These are phyloP conservation scores for Phytopythium helicoides DNA, from an alignment of 352 stramenopile species.

Conservation along the genomic window DNA sequence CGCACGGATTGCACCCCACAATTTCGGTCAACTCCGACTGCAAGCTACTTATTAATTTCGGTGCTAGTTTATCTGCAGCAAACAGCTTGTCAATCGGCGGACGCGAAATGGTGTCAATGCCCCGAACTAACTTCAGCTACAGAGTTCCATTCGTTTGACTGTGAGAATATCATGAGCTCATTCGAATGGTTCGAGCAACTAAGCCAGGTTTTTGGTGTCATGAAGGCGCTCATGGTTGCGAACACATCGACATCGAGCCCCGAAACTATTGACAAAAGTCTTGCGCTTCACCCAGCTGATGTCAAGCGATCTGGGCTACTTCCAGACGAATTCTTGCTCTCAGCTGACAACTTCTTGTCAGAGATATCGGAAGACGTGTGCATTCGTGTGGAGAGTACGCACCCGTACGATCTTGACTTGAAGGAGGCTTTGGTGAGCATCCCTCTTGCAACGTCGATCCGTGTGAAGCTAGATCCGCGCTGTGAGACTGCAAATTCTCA, in stretches of 20 bases:
- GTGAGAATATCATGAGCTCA: slow-evolving; percentile 79
- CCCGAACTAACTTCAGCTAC: slow-evolving; percentile 67
- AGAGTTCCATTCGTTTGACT: slow-evolving; percentile 81
- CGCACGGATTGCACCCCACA: slow-evolving; percentile 59
- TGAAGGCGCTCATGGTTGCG: slow-evolving; percentile 73
- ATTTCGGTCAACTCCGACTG: slow-evolving; percentile 75
- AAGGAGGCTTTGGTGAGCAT: slow-evolving; percentile 81
- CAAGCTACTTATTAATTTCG: slow-evolving; percentile 78
- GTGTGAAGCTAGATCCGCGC: slow-evolving; percentile 67
- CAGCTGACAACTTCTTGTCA: slow-evolving; percentile 85
- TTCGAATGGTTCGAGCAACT: slow-evolving; percentile 89
- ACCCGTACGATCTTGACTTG: slow-evolving; percentile 82
- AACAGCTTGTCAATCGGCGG: slow-evolving; percentile 19
- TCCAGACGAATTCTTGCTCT: slow-evolving; percentile 86
- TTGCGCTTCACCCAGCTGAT: neutral
- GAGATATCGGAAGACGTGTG: slow-evolving; percentile 84
- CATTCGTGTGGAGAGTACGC: slow-evolving; percentile 69
- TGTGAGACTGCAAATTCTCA: slow-evolving; percentile 86
- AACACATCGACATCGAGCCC: too few relatives aligned
- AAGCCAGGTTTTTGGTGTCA: slow-evolving; percentile 84
- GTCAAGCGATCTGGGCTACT: slow-evolving; percentile 14
- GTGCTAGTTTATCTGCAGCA: slow-evolving; percentile 14
- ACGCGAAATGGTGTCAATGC: slow-evolving; percentile 20
- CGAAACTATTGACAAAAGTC: slow-evolving; percentile 1
- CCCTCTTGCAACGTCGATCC: slow-evolving; percentile 79